These are phyloP conservation scores for Paraleonurus japonicus DNA, from an alignment of 257 asterid species.

Conservation along the genomic window DNA sequence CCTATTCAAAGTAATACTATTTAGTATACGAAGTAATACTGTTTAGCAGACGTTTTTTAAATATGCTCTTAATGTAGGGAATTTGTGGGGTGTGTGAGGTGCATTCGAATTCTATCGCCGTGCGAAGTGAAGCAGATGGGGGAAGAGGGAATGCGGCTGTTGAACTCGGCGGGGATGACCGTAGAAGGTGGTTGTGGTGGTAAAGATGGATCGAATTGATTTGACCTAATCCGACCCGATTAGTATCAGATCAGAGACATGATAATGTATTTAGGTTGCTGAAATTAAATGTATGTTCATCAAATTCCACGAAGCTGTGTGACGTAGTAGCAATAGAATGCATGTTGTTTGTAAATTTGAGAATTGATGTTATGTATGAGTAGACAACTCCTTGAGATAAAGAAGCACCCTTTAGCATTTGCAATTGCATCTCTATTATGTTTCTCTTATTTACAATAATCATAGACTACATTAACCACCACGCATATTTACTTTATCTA, in stretches of 20 bases:
- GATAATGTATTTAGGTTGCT: neutral
- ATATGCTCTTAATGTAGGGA: conserved; percentile 66
- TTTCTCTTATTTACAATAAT: too few relatives aligned
- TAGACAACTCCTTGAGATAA: conserved; percentile 17
- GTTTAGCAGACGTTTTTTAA: too few relatives aligned
- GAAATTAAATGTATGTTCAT: neutral
- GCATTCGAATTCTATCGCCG: conserved; percentile 92
- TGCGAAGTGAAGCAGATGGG: conserved; percentile 98
- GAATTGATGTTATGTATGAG: conserved; percentile 17
- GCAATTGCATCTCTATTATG: neutral
- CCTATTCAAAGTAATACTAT: too few relatives aligned
- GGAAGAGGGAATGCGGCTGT: conserved; percentile 96
- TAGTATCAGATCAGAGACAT: neutral
- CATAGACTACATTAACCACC: too few relatives aligned
- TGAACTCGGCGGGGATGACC: conserved; percentile 56
- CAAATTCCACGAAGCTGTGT: conserved; percentile 20
- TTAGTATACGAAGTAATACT: too few relatives aligned
- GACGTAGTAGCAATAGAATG: neutral
- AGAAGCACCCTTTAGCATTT: conserved; percentile 8
- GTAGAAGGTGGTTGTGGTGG: conserved; percentile 34
- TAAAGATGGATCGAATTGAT: conserved; percentile 34
- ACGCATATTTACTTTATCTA: too few relatives aligned
- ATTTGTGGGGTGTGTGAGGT: conserved; percentile 87
- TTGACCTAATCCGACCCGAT: neutral
- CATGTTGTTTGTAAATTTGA: conserved; percentile 23